Evolutionary conservation across 1,139 yeast genomes (phyloP).

Genomic region (Diutina siamensis): DNA sequence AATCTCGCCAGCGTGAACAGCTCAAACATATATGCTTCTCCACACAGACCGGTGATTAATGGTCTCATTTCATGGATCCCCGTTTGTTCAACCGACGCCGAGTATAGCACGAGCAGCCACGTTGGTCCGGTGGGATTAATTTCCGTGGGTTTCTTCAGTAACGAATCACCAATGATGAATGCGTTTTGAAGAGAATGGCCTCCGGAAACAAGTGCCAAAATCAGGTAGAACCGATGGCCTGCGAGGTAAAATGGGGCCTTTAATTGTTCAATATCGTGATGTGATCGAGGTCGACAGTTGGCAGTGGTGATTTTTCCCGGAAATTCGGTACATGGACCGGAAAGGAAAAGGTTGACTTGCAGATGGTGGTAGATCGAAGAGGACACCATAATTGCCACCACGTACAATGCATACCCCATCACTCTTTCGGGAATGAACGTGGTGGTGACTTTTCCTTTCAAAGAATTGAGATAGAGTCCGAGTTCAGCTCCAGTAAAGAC

Average conservation of each 20-base stretch:
- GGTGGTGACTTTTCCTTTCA: background rate
- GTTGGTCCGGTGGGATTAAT: constrained; percentile 10
- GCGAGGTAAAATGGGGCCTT: constrained; percentile 17
- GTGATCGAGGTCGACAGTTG: constrained; percentile 18
- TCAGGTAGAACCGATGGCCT: constrained; percentile 19
- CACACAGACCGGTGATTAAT: constrained; percentile 20
- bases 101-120: constrained; percentile 12
- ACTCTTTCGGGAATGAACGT: background rate
- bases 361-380: background rate
- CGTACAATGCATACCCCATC: background rate
- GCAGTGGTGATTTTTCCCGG: constrained; percentile 24
- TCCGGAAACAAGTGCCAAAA: constrained; percentile 19
- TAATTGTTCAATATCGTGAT: constrained; percentile 22
- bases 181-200: constrained; percentile 20
- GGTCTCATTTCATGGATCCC: constrained; percentile 31
- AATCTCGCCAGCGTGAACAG: constrained; percentile 18
- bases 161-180: constrained; percentile 11
- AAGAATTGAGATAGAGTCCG: background rate
- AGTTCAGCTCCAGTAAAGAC: background rate
- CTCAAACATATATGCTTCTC: constrained; percentile 18
- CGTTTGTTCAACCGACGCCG: constrained; percentile 29
- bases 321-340: constrained; percentile 25
- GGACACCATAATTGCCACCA: background rate
- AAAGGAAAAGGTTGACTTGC: constrained; percentile 17
- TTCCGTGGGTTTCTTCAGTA: constrained; percentile 18